These are phyloP conservation scores for Neotropicomus parvogracilis DNA, from an alignment of 1,284 basidiomycete genomes.

Conservation along the genomic window DNA sequence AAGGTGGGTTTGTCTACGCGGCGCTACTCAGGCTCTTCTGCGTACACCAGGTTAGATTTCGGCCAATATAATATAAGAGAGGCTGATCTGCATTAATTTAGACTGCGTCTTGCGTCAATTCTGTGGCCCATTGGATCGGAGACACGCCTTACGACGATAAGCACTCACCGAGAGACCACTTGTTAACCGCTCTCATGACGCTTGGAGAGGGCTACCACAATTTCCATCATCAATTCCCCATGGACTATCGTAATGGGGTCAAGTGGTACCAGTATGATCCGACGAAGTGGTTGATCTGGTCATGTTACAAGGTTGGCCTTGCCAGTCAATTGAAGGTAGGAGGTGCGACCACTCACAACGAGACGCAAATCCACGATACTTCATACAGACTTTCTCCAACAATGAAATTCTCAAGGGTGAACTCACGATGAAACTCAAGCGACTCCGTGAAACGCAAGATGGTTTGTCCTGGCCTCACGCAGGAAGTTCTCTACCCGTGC, in stretches of 20 bases:
- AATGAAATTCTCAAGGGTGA: slow-evolving; percentile 88
- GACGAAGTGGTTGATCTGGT: slow-evolving; percentile 86
- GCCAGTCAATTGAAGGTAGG: slow-evolving; percentile 76
- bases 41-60: slow-evolving; percentile 75
- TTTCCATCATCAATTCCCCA: slow-evolving; percentile 89
- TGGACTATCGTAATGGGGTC: slow-evolving; percentile 89
- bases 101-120: slow-evolving; percentile 92
- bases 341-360: background rate
- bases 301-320: slow-evolving; percentile 58
- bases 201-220: slow-evolving; percentile 85
- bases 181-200: slow-evolving; percentile 79
- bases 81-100: slow-evolving; percentile 24
- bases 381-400: slow-evolving; percentile 66
- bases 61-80: no score
- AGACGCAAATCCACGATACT: background rate
- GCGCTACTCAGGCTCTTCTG: slow-evolving; percentile 74
- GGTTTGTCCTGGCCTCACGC: slow-evolving; percentile 68
- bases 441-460: slow-evolving; percentile 65
- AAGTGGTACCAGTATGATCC: slow-evolving; percentile 86
- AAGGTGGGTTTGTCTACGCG: slow-evolving; percentile 79
- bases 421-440: slow-evolving; percentile 86
- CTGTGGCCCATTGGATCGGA: slow-evolving; percentile 88
- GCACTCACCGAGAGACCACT: slow-evolving; percentile 81
- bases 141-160: slow-evolving; percentile 89
- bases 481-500: background rate